These are phyloP conservation scores for Zygnema cylindricum DNA, from an alignment of 139 green algal genomes.

Conservation along the genomic window DNA sequence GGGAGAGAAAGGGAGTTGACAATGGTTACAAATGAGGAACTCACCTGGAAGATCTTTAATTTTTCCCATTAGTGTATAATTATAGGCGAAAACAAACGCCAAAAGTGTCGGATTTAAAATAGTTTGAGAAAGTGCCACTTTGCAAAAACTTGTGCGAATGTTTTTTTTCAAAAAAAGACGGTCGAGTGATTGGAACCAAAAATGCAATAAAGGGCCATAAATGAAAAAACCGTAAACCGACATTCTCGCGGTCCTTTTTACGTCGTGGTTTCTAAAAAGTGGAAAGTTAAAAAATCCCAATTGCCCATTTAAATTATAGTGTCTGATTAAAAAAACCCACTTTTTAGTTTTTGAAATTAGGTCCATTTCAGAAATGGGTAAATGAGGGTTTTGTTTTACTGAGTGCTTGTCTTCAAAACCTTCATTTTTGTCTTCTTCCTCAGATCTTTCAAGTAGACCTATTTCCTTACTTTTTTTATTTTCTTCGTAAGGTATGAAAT, in stretches of 20 bases:
- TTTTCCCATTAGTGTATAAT: conserved; percentile 24
- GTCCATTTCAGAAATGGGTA: neutral
- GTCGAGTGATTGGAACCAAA: conserved; percentile 64
- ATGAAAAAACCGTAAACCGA: conserved; percentile 54
- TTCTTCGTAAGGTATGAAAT: neutral
- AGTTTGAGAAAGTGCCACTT: conserved; percentile 53
- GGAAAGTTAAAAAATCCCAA: neutral
- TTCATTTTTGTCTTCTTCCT: neutral
- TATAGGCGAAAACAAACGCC: conserved; percentile 64
- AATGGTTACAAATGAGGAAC: neutral
- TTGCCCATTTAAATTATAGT: neutral
- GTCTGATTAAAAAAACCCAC: neutral
- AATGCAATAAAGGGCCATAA: conserved; percentile 63
- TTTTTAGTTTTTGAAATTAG: neutral
- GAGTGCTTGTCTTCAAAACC: neutral
- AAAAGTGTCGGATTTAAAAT: conserved; percentile 65
- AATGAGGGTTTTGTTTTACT: neutral
- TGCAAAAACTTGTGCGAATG: neutral
- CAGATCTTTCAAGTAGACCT: neutral
- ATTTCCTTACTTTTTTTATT: neutral
- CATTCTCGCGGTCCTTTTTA: conserved; percentile 41
- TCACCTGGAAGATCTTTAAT: conserved; percentile 13
- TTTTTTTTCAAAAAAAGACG: conserved; percentile 18
- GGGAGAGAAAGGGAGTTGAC: too few relatives aligned
- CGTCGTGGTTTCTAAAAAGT: neutral